Conservation (phyloP, 768 basidiomycete genomes). For the Termitomyces sp. region DNA sequence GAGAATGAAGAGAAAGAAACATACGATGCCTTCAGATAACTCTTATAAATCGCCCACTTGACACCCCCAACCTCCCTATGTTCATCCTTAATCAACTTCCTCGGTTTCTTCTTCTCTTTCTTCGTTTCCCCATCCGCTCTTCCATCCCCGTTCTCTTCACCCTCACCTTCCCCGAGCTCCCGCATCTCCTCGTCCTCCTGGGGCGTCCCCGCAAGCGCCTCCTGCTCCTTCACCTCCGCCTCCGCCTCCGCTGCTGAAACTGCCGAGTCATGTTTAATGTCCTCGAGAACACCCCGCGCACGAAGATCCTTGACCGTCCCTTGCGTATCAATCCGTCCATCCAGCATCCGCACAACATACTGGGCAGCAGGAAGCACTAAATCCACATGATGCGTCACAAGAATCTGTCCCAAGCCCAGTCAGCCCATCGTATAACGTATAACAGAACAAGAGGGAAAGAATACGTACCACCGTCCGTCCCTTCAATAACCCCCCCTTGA, state of each 20-base stretch:
- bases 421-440: neutral
- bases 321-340: slow-evolving; percentile 70
- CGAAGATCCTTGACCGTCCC: slow-evolving; percentile 63
- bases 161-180: neutral
- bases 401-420: slow-evolving; percentile 30
- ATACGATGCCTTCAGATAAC: slow-evolving; percentile 69
- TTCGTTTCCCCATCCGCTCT: slow-evolving; percentile 21
- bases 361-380: slow-evolving; percentile 68
- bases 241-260: slow-evolving; percentile 24
- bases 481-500: slow-evolving; percentile 60
- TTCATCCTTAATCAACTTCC: slow-evolving; percentile 78
- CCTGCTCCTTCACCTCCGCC: slow-evolving; percentile 40
- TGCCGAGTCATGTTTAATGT: slow-evolving; percentile 39
- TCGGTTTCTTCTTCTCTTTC: slow-evolving; percentile 50
- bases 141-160: slow-evolving; percentile 20
- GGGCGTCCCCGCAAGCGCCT: slow-evolving; percentile 1
- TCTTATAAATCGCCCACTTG: slow-evolving; percentile 67
- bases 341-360: slow-evolving; percentile 71
- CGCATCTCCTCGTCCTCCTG: slow-evolving; percentile 9
- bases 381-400: slow-evolving; percentile 81
- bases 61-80: slow-evolving; percentile 78
- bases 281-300: slow-evolving; percentile 53
- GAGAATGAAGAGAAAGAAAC: slow-evolving; percentile 22
- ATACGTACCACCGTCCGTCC: slow-evolving; percentile 58
- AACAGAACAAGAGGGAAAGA: neutral